A percentile compares a stretch with the other conserved stretches of the same genome.
Conservation (phyloP, 352 stramenopile species). For the Globisporangium nagaii region DNA sequence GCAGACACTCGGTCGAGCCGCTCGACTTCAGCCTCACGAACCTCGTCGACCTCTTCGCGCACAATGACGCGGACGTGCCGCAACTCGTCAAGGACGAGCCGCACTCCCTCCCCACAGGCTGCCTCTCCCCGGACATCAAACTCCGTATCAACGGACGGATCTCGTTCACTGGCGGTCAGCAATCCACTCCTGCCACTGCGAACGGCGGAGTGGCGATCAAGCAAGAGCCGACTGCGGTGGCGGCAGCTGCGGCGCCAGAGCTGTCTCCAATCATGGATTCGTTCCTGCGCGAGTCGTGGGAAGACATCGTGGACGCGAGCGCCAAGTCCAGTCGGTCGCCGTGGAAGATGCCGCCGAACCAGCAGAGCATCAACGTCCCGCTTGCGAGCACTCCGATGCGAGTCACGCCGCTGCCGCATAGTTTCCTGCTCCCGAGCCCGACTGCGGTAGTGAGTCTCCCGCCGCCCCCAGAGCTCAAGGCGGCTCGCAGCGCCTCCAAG, state of each 20-base stretch:
- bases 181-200: background rate
- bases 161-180: slow-evolving; percentile 6
- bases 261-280: slow-evolving; percentile 57
- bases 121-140: slow-evolving; percentile 34
- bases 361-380: background rate
- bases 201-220: background rate
- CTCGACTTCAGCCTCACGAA: slow-evolving; percentile 38
- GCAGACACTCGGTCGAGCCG: slow-evolving; percentile 27
- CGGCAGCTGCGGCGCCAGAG: slow-evolving; percentile 5
- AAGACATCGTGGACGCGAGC: slow-evolving; percentile 28
- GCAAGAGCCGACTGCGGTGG: slow-evolving; percentile 3
- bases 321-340: slow-evolving; percentile 22
- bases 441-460: background rate
- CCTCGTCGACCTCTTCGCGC: slow-evolving; percentile 40
- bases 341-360: slow-evolving; percentile 13
- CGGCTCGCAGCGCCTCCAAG: background rate
- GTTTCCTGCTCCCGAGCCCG: slow-evolving; percentile 15
- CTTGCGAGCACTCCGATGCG: slow-evolving; percentile 13
- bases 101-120: background rate
- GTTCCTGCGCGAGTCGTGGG: slow-evolving; percentile 55
- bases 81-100: slow-evolving; percentile 5
- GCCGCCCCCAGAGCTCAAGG: background rate
- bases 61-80: slow-evolving; percentile 19
- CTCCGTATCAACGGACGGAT: slow-evolving; percentile 18
- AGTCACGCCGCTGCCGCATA: slow-evolving; percentile 24